phyloP scores from a whole-genome alignment of 73 alveolate species.

The Symbiodinium natans region DNA sequence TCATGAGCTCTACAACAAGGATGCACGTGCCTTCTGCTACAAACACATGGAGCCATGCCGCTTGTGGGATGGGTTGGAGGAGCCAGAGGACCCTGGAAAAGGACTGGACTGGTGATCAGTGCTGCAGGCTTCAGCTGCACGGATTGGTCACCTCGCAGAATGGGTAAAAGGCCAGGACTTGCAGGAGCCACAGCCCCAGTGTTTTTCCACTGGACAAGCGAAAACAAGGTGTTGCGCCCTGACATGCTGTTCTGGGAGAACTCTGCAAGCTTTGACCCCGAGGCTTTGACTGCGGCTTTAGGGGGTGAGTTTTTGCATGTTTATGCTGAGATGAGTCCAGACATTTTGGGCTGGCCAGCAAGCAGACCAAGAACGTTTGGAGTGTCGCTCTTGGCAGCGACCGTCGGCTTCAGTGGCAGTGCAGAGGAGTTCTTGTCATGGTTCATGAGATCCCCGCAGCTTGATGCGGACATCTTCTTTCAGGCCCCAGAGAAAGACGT shows the following conservation, averaged over 20 bases:
- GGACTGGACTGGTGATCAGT: background rate
- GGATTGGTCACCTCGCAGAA: conserved; percentile 12
- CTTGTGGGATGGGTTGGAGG: background rate
- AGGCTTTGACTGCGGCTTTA: background rate
- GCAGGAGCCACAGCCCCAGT: background rate
- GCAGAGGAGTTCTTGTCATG: background rate
- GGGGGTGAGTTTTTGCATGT: background rate
- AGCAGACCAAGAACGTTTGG: background rate
- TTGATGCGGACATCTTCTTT: background rate
- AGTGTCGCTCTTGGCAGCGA: too few relatives aligned
- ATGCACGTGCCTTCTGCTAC: background rate
- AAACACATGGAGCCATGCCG: background rate
- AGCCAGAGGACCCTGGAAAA: background rate
- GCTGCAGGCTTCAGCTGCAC: background rate
- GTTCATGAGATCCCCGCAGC: background rate
- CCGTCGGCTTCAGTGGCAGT: background rate
- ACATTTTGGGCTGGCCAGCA: background rate
- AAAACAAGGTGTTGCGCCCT: background rate
- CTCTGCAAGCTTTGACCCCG: background rate
- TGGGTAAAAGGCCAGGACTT: background rate
- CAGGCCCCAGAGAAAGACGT: background rate
- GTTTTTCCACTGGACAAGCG: background rate
- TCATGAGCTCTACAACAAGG: background rate
- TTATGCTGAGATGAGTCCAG: background rate
- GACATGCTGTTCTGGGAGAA: background rate